Evolutionary conservation across 345 rosid species (phyloP).

Genomic region (Nasturtium officinale): DNA sequence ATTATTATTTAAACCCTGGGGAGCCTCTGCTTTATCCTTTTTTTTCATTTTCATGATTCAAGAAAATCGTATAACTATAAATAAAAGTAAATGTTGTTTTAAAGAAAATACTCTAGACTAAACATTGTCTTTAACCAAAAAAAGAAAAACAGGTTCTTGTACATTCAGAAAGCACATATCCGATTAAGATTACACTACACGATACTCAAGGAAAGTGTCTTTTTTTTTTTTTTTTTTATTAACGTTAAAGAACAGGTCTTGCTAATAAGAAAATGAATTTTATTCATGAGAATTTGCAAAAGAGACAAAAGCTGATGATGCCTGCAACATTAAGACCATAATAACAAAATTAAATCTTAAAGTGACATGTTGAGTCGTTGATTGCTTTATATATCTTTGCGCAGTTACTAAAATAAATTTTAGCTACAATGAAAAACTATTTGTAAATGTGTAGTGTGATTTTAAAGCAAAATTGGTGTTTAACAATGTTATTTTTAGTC

Average conservation of each 20-base stretch:
- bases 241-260: conserved; percentile 21
- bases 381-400: conserved; percentile 9
- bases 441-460: neutral
- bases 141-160: conserved; percentile 11
- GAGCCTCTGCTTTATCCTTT: conserved; percentile 11
- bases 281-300: conserved; percentile 35
- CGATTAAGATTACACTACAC: conserved; percentile 40
- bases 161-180: conserved; percentile 36
- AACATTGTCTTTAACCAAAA: conserved; percentile 9
- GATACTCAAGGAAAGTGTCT: conserved; percentile 41
- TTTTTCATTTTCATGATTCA: neutral
- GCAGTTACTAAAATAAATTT: conserved; percentile 11
- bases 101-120: neutral
- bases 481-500: neutral
- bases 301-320: conserved; percentile 43
- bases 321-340: conserved; percentile 5
- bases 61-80: neutral
- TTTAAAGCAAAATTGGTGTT: neutral
- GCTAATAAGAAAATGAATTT: neutral
- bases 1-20: conserved; percentile 8
- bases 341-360: neutral
- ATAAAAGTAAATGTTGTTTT: neutral
- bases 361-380: neutral
- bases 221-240: conserved; percentile 19
- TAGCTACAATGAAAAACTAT: neutral